These are phyloP conservation scores for Candida freyschussii DNA, from an alignment of 1,139 yeast species.

Conservation along the genomic window DNA sequence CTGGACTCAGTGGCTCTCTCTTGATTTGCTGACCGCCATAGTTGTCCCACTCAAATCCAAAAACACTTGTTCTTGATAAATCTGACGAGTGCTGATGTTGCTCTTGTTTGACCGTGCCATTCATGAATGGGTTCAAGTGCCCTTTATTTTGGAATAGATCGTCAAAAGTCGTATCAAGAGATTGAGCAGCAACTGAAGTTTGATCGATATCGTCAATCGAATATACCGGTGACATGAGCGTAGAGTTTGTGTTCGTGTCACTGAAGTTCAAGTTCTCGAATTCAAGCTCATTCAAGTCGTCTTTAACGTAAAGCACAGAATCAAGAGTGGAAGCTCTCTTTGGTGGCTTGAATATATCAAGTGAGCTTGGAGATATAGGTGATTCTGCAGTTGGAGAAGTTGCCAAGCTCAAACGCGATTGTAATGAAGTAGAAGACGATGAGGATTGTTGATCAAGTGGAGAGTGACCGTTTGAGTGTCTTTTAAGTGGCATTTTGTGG, in stretches of 20 bases:
- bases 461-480: constrained; percentile 1
- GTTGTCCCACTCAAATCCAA: constrained; percentile 13
- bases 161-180: constrained; percentile 7
- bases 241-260: constrained; percentile 16
- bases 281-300: constrained; percentile 6
- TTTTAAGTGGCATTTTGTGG: constrained; percentile 15
- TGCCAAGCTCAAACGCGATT: constrained; percentile 11
- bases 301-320: constrained; percentile 8
- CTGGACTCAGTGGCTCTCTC: constrained; percentile 6
- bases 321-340: constrained; percentile 9
- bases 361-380: constrained; percentile 12
- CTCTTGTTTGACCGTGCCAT: constrained; percentile 1
- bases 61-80: constrained; percentile 2
- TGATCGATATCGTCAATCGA: constrained; percentile 11
- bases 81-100: background rate
- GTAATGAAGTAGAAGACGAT: constrained; percentile 10
- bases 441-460: constrained; percentile 1
- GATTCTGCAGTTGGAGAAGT: constrained; percentile 16
- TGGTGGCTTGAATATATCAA: constrained; percentile 12
- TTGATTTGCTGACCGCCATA: constrained; percentile 5
- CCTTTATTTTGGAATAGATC: constrained; percentile 6
- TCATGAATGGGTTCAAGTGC: constrained; percentile 2
- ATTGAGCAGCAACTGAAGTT: background rate
- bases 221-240: constrained; percentile 19
- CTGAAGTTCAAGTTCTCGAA: constrained; percentile 14